Evolutionary conservation across 345 rosid species (phyloP), one percentile per base, ranked within the genome.

Genomic region (Barbarea vulgaris): DNA sequence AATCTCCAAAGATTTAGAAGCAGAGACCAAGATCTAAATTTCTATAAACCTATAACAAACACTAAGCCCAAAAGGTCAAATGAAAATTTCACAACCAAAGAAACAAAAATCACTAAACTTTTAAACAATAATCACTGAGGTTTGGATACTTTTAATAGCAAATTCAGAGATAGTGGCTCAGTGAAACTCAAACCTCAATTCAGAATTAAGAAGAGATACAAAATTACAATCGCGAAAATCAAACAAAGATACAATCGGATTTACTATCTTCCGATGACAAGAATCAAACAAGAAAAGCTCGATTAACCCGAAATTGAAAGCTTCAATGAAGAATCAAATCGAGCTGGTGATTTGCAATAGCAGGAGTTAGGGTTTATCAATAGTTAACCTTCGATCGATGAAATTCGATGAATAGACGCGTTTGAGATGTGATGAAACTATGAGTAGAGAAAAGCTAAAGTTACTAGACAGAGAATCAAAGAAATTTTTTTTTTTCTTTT

Each of bases 241-340:
- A 48, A 65, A 30, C 3, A 31, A 47, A 51, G 15, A 6, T 12
- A 39, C 39, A 37, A 25, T 15, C 34, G 28, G 64, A 13, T 25
- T 54, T 42, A 31, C 34, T 9, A 39, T 4, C 9, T 30, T 56
- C 7, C 1, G n/a, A 69, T 37, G 24, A 9, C 1, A 42, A 44
- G 24, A 31, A 13, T 73, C 54, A 62, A 61, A 37, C 21, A 25
- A 41, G 19, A 53, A 42, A 30, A 30, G 18, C 25, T 64, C 6
- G 9, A 63, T 21, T 13, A 55, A 65, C 78, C 78, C 56, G 36
- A 62, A 61, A 37, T 17, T 50, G 25, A 59, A 58, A 71, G 67
- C 67, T 60, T 59, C 33, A 4, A 25, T 25, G 48, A 61, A 34
- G 50, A 71, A 46, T 5, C n/a, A 24, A 71, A 61, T 36, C 11